These are phyloP conservation scores for Fraxinus velutina DNA, from an alignment of 305 asterid genomes.

Conservation along the genomic window DNA sequence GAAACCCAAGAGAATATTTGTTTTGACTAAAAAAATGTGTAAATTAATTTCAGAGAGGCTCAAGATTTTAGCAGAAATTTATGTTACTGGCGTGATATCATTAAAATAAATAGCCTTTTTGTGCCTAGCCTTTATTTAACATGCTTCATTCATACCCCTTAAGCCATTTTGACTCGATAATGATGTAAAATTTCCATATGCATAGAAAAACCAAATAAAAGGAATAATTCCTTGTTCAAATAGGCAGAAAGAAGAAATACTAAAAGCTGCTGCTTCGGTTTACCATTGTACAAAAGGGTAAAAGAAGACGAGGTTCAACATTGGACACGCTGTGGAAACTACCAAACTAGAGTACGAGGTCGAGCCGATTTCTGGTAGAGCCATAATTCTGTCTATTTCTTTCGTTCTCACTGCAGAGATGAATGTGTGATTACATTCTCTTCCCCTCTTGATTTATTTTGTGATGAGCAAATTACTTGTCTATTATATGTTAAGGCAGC, in stretches of 20 bases:
- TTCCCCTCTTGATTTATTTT: background rate
- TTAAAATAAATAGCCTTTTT: background rate
- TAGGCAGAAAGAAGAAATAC: background rate
- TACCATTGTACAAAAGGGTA: background rate
- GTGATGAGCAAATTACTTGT: background rate
- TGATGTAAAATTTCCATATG: background rate
- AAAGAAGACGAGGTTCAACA: background rate
- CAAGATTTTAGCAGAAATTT: too few species aligned
- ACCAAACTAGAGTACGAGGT: background rate
- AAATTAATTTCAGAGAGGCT: background rate
- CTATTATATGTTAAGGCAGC: background rate
- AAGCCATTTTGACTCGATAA: background rate
- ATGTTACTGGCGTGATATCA: background rate
- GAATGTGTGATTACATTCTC: background rate
- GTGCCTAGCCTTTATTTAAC: background rate
- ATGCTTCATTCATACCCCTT: background rate
- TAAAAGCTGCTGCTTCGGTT: background rate
- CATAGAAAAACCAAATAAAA: background rate
- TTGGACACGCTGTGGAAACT: background rate
- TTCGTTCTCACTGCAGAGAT: background rate
- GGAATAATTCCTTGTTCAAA: background rate
- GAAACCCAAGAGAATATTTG: background rate
- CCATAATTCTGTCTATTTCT: background rate
- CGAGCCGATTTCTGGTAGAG: background rate
- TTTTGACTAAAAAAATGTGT: background rate